Conservation (phyloP, 805 yeast genomes). For the Metschnikowia anglica region DNA sequence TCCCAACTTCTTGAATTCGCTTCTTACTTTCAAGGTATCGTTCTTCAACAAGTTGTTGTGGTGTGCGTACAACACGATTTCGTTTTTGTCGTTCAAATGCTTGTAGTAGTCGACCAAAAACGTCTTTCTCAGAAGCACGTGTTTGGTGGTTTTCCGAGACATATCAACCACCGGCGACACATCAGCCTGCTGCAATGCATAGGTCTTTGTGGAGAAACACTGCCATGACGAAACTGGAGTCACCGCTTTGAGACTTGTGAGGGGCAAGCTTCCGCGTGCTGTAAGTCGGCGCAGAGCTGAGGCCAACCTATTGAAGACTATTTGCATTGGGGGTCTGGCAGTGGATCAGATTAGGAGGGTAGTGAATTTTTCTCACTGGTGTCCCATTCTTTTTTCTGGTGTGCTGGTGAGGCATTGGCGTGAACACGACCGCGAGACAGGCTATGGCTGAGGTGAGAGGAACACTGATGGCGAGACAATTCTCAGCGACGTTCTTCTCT, state of each 20-base stretch:
- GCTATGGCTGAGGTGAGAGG: too few relatives aligned
- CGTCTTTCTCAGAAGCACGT: constrained; percentile 74
- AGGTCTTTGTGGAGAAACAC: constrained; percentile 5
- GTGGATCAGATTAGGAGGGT: neutral
- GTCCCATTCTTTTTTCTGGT: neutral
- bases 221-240: constrained; percentile 1
- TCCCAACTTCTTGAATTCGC: constrained; percentile 62
- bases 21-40: constrained; percentile 66
- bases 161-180: constrained; percentile 1
- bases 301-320: constrained; percentile 5
- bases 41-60: constrained; percentile 73
- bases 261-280: neutral
- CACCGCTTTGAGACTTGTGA: neutral
- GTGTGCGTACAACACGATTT: constrained; percentile 76
- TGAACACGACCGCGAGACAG: constrained; percentile 8
- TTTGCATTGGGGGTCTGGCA: constrained; percentile 1
- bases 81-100: constrained; percentile 61
- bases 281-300: constrained; percentile 1
- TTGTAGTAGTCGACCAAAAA: constrained; percentile 80
- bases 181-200: neutral
- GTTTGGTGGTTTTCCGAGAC: constrained; percentile 55
- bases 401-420: constrained; percentile 7
- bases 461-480: too few relatives aligned
- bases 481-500: too few relatives aligned
- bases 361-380: neutral